These are phyloP conservation scores for Crithidia mellificae DNA, from an alignment of 208 protist species.

Conservation along the genomic window DNA sequence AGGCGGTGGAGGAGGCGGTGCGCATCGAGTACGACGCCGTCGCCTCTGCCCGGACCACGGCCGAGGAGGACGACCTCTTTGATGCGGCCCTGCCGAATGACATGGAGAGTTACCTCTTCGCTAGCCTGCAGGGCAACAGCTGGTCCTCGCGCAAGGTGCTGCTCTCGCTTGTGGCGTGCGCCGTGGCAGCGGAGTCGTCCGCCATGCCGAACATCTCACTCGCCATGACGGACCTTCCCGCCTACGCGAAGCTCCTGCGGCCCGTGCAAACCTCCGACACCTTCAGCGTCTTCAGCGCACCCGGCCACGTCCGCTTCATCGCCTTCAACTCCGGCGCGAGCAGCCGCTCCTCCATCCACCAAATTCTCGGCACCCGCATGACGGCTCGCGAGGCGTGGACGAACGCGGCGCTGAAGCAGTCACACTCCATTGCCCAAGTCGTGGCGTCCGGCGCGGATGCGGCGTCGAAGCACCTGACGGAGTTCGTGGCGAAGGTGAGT, in stretches of 20 bases:
- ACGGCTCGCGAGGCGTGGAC: conserved; percentile 42
- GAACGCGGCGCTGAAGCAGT: conserved; percentile 1
- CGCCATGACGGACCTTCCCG: conserved; percentile 36
- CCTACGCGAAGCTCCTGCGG: conserved; percentile 37
- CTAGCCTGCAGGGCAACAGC: conserved; percentile 20
- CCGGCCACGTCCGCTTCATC: conserved; percentile 34
- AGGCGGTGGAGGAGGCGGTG: conserved; percentile 23
- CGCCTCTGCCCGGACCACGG: conserved; percentile 13
- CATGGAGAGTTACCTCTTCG: conserved; percentile 23
- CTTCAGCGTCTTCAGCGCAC: conserved; percentile 39
- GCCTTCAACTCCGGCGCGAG: conserved; percentile 35
- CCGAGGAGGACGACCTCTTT: conserved; percentile 35
- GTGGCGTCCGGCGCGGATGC: conserved; percentile 20
- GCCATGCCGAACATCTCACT: conserved; percentile 37
- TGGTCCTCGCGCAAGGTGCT: conserved; percentile 35
- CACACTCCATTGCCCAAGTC: conserved; percentile 25
- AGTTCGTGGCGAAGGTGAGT: conserved; percentile 18
- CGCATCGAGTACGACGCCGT: conserved; percentile 20
- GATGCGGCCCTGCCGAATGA: conserved; percentile 27
- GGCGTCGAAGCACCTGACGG: neutral
- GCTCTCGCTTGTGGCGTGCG: conserved; percentile 26
- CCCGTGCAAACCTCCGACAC: conserved; percentile 12
- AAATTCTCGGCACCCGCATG: conserved; percentile 27
- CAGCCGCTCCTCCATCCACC: conserved; percentile 18
- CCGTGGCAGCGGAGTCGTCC: conserved; percentile 34